A percentile compares a stretch with the other conserved stretches of the same genome.
phyloP scores from a whole-genome alignment of 164 flowering plant species.

The Nelumbo lutea region DNA sequence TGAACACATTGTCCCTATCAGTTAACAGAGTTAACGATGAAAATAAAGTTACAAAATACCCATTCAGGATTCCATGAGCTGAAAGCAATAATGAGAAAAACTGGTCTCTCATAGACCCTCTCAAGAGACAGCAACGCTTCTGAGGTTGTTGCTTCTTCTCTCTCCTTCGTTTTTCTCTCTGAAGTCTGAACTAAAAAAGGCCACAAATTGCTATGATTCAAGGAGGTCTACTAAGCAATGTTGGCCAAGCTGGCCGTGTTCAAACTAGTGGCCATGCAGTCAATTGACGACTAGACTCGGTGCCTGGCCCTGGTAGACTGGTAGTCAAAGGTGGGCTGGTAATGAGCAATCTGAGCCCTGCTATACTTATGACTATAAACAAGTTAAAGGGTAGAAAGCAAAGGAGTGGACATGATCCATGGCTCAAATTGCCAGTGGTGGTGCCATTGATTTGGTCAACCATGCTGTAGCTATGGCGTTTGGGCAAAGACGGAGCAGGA shows the following conservation, averaged over 20 bases:
- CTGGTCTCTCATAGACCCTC: too few relatives aligned
- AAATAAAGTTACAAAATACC: too few relatives aligned
- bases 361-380: not conserved
- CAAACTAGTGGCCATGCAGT: conserved; percentile 12
- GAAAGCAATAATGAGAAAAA: too few relatives aligned
- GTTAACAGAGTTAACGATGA: too few relatives aligned
- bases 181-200: too few relatives aligned
- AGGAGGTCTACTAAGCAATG: not conserved
- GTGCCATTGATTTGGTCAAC: conserved; percentile 23
- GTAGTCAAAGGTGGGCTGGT: conserved; percentile 20
- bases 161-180: too few relatives aligned
- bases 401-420: not conserved
- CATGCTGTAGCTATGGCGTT: conserved; percentile 23
- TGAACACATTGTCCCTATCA: too few relatives aligned
- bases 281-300: conserved; percentile 20
- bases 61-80: too few relatives aligned
- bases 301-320: conserved; percentile 3
- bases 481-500: conserved; percentile 11
- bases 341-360: conserved; percentile 20
- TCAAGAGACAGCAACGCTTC: too few relatives aligned
- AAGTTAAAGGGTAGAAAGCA: not conserved
- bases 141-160: too few relatives aligned
- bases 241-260: not conserved
- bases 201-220: not conserved
- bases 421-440: conserved; percentile 15